A percentile compares a stretch with the other conserved stretches of the same genome.
Evolutionary conservation across 108 stramenopile genomes (phyloP).

Genomic region (Cyclotella choctawhatcheeana): DNA sequence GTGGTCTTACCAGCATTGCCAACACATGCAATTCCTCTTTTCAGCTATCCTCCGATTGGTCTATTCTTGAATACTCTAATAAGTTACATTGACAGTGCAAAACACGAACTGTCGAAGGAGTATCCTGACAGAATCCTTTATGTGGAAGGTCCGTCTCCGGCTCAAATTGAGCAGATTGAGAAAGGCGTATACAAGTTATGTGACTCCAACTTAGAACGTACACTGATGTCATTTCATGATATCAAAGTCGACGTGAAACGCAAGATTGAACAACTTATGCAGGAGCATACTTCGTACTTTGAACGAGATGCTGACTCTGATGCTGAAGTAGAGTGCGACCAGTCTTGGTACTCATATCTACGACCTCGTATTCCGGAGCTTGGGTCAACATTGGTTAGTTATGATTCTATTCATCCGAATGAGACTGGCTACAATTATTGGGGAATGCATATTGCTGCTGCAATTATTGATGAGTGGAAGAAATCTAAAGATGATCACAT

Average conservation of each 20-base stretch:
- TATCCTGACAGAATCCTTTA: constrained; percentile 62
- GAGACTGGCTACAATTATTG: constrained; percentile 75
- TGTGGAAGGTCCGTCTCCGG: constrained; percentile 55
- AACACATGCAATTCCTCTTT: constrained; percentile 46
- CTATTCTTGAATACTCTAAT: constrained; percentile 65
- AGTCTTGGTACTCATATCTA: constrained; percentile 1
- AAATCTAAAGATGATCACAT: no score
- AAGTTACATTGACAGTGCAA: constrained; percentile 59
- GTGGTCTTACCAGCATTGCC: constrained; percentile 74
- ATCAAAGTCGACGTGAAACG: constrained; percentile 43
- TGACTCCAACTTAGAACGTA: constrained; percentile 34
- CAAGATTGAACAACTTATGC: constrained; percentile 56
- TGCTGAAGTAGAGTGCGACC: constrained; percentile 2
- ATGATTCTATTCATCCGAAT: constrained; percentile 69
- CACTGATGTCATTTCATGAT: constrained; percentile 54
- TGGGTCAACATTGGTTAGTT: constrained; percentile 37
- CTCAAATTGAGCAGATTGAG: constrained; percentile 48
- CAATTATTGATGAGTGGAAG: constrained; percentile 59
- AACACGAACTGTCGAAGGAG: constrained; percentile 48
- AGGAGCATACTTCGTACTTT: constrained; percentile 42
- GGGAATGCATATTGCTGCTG: constrained; percentile 69
- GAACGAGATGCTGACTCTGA: constrained; percentile 25
- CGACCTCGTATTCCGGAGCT: constrained; percentile 8
- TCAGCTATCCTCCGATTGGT: constrained; percentile 57
- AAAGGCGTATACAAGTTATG: constrained; percentile 39